A percentile compares a stretch with the other conserved stretches of the same genome.
Evolutionary conservation across 345 rosid species (phyloP).

Genomic region (Eucalyptus tenuipes): DNA sequence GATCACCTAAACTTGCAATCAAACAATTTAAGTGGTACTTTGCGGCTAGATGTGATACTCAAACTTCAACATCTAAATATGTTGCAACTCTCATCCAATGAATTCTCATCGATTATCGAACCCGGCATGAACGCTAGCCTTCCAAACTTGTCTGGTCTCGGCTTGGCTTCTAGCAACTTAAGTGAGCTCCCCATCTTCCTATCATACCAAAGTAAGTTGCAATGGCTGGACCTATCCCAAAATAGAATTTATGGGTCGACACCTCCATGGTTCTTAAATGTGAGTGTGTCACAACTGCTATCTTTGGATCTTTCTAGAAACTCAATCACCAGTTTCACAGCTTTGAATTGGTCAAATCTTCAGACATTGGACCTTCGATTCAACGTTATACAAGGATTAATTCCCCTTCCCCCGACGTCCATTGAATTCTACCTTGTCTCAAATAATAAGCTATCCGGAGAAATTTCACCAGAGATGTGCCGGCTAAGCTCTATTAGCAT

Average conservation of each 20-base stretch:
- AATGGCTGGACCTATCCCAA: not conserved
- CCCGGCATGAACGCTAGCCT: not conserved
- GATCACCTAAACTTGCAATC: not conserved
- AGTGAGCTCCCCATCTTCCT: slow-evolving; percentile 7
- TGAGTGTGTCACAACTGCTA: too few species aligned
- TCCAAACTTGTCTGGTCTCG: not conserved
- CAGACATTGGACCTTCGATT: not conserved
- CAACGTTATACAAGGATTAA: not conserved
- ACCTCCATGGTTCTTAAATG: slow-evolving; percentile 1
- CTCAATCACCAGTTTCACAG: too few species aligned
- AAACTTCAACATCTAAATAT: not conserved
- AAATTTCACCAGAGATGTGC: not conserved
- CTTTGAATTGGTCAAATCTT: not conserved
- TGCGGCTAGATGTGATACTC: not conserved
- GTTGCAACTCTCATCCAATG: not conserved
- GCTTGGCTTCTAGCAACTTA: slow-evolving; percentile 8
- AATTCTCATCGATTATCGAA: not conserved
- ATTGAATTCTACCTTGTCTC: not conserved
- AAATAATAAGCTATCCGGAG: not conserved
- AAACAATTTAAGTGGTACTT: not conserved
- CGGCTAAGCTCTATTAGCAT: not conserved
- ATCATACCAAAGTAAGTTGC: not conserved
- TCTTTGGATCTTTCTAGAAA: too few species aligned
- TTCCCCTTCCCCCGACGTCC: not conserved
- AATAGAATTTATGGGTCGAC: slow-evolving; percentile 3